These are phyloP conservation scores for Calonectria hawksworthii DNA, from an alignment of 2,329 filamentous ascomycete species.

Conservation along the genomic window DNA sequence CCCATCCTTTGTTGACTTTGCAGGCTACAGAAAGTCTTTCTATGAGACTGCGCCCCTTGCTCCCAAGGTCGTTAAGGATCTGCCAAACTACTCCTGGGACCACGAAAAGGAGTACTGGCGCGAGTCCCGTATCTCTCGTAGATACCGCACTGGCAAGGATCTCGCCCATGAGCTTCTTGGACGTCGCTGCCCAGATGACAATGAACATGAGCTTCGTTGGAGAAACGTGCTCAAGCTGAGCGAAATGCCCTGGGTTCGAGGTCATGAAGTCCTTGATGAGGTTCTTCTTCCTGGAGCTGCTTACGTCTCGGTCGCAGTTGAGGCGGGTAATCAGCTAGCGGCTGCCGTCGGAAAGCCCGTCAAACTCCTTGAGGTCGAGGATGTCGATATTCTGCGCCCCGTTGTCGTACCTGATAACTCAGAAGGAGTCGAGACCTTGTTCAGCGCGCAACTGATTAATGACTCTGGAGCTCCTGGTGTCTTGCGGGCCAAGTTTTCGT, in stretches of 20 bases:
- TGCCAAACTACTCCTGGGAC: constrained; percentile 5
- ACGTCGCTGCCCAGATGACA: constrained; percentile 22
- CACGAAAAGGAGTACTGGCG: constrained; percentile 2
- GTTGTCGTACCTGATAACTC: constrained; percentile 29
- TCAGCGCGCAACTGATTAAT: constrained; percentile 18
- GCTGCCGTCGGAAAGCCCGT: background rate
- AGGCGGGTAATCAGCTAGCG: constrained; percentile 27
- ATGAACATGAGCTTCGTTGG: constrained; percentile 24
- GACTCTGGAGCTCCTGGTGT: constrained; percentile 1
- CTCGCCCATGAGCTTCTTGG: constrained; percentile 19
- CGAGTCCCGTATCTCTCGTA: constrained; percentile 10
- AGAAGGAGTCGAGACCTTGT: constrained; percentile 28
- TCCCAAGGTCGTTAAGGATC: background rate
- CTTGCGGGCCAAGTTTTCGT: constrained; percentile 24
- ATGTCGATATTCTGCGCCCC: constrained; percentile 28
- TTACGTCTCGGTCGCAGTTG: constrained; percentile 24
- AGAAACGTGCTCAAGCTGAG: constrained; percentile 24
- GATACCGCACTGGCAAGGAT: constrained; percentile 21
- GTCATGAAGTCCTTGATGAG: constrained; percentile 23
- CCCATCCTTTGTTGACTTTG: constrained; percentile 2
- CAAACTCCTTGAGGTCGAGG: constrained; percentile 26
- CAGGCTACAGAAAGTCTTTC: background rate
- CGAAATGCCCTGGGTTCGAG: constrained; percentile 24
- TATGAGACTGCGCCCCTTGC: background rate
- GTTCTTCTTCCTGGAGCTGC: constrained; percentile 24